Base-by-base conservation (phyloP, 805 yeast genomes). In the Kodamaea hsintzibuensis region DNA sequence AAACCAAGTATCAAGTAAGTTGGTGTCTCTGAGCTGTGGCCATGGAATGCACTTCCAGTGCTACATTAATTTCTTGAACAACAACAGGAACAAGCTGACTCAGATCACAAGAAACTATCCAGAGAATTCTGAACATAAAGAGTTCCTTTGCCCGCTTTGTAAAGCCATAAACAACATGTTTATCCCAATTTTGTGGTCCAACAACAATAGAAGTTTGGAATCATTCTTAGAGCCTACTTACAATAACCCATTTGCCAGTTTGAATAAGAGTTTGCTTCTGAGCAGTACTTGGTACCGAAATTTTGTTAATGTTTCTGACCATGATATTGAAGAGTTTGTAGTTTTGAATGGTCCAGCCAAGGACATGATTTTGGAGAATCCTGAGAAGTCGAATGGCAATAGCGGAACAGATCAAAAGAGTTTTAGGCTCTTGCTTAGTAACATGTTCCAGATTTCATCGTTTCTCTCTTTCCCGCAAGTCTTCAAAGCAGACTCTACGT, bases 41-140 rank as follows among this genome's bases (percentile, higher is more conserved):
- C 99, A 93, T 70, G 96, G 96, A 1, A 87, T 93, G 85, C 99
- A 93, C 68, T 83, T 81, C 56, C 77, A 82, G 14, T 93, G 99
- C 65, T 87, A 86, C 62, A 69, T 82, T 51, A 83, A 84, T 54
- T 89, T 84, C 62, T 68, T 87, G 62, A 74, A 76, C 33, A 80
- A 85, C n/a, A 76, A 80, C 43, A 73, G 82, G 50, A 69, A 77
- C 6, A 78, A 86, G 13, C 83, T 81, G 60, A 82, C 79, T 14
- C 96, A 91, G 63, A 82, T 91, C 35, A 89, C 96, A 0, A 78
- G 96, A 64, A 89, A 92, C 49, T 76, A 85, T 4, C 96, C 97
- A 0, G 96, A 88, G 58, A 84, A 88, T 57, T 70, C 78, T 10
- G 84, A 84, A 27, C 82, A 82, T 54, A 82, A 84, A 7, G 96